phyloP scores from a whole-genome alignment of 2,329 filamentous ascomycete genomes.

The Chalaropsis thielavioides region DNA sequence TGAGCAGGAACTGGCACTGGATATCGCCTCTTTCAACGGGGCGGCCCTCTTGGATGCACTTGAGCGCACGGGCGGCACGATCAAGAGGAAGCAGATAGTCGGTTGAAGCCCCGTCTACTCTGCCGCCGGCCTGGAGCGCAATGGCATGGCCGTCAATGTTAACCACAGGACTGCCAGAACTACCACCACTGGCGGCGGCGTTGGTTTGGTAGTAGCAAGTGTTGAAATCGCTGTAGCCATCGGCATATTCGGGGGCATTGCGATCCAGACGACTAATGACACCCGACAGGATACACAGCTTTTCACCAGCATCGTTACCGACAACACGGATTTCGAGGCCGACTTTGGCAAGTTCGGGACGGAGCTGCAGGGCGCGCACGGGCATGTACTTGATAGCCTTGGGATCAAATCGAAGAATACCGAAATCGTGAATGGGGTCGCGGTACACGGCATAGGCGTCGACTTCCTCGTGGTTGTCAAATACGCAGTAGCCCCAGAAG shows the following conservation, averaged over 20 bases:
- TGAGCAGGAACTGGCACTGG: slow-evolving; percentile 91
- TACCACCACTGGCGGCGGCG: slow-evolving; percentile 88
- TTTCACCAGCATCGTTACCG: slow-evolving; percentile 95
- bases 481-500: slow-evolving; percentile 96
- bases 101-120: slow-evolving; percentile 87
- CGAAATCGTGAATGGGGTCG: slow-evolving; percentile 96
- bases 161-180: slow-evolving; percentile 95
- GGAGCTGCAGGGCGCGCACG: slow-evolving; percentile 61
- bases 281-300: slow-evolving; percentile 91
- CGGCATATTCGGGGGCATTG: slow-evolving; percentile 94
- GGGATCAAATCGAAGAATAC: slow-evolving; percentile 90
- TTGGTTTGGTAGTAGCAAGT: slow-evolving; percentile 95
- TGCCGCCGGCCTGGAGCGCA: slow-evolving; percentile 82
- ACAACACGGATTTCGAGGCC: slow-evolving; percentile 93
- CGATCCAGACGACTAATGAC: slow-evolving; percentile 92
- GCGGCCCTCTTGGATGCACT: slow-evolving; percentile 65
- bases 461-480: slow-evolving; percentile 95
- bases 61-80: slow-evolving; percentile 70
- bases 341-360: slow-evolving; percentile 77
- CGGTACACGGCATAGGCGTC: slow-evolving; percentile 95
- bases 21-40: slow-evolving; percentile 86
- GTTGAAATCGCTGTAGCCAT: slow-evolving; percentile 97
- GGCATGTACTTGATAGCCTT: slow-evolving; percentile 96
- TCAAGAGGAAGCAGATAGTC: slow-evolving; percentile 96
- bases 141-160: slow-evolving; percentile 88